phyloP scores from a whole-genome alignment of 768 basidiomycete species.

The Mycena galericulata region DNA sequence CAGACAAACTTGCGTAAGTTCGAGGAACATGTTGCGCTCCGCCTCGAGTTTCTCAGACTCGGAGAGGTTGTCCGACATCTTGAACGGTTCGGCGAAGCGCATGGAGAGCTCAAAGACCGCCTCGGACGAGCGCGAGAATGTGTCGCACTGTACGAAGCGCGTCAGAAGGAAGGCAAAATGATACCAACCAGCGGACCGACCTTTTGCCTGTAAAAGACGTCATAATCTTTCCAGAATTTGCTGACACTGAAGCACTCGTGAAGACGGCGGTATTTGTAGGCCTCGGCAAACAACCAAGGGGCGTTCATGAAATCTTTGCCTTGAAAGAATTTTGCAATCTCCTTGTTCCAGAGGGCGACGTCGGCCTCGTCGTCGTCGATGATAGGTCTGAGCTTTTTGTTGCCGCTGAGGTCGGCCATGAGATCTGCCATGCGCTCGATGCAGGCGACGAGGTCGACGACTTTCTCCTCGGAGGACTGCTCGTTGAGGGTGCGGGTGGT shows the following conservation, averaged over 20 bases:
- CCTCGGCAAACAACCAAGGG: conserved; percentile 96
- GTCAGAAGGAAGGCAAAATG: conserved; percentile 19
- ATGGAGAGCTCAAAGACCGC: conserved; percentile 95
- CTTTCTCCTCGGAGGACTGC: conserved; percentile 82
- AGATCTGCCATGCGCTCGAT: conserved; percentile 92
- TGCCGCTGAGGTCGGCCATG: conserved; percentile 88
- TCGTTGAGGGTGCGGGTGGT: conserved; percentile 89
- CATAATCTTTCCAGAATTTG: conserved; percentile 91
- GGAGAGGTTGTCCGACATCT: conserved; percentile 64
- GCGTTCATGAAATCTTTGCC: conserved; percentile 96
- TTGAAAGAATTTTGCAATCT: conserved; percentile 94
- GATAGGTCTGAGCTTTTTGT: conserved; percentile 87
- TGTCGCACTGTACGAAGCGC: conserved; percentile 75
- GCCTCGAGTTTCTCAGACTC: conserved; percentile 72
- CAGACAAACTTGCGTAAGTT: conserved; percentile 94
- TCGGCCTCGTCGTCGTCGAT: conserved; percentile 93
- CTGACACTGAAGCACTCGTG: conserved; percentile 94
- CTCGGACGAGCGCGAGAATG: conserved; percentile 91
- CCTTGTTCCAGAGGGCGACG: conserved; percentile 96
- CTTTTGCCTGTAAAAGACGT: conserved; percentile 96
- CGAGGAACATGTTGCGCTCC: conserved; percentile 88
- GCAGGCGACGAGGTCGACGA: conserved; percentile 87
- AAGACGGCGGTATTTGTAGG: conserved; percentile 91
- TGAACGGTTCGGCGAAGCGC: conserved; percentile 90
- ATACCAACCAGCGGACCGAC: conserved; percentile 45